Percentiles rank a stretch among this genome's conserved stretches.
phyloP scores from a whole-genome alignment of 345 rosid species.

The Rubroshorea leprosula region DNA sequence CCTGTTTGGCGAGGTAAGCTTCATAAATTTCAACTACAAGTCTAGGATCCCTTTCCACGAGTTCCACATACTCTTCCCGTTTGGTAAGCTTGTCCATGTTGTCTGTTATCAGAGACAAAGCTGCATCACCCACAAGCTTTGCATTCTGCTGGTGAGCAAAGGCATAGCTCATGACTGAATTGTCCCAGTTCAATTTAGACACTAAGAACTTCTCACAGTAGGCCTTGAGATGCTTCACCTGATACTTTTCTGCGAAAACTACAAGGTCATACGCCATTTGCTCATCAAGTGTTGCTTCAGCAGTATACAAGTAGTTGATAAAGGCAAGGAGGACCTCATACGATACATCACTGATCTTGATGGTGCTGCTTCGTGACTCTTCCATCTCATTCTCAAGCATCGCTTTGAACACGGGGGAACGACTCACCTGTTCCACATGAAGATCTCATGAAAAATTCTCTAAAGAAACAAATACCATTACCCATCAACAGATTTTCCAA shows the following conservation, averaged over 20 bases:
- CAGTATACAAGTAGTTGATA: constrained; percentile 65
- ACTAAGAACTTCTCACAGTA: constrained; percentile 70
- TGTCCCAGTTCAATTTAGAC: constrained; percentile 72
- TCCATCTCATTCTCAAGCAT: constrained; percentile 89
- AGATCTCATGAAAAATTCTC: not conserved
- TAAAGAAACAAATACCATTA: not conserved
- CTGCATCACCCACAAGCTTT: constrained; percentile 52
- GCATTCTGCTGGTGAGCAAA: constrained; percentile 88
- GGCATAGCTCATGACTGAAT: constrained; percentile 62
- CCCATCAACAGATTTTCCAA: not conserved
- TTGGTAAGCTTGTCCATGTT: constrained; percentile 77
- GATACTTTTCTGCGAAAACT: constrained; percentile 75
- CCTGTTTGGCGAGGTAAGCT: constrained; percentile 62
- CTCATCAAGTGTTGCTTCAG: constrained; percentile 75
- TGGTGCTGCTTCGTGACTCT: constrained; percentile 76
- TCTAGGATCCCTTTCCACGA: constrained; percentile 68
- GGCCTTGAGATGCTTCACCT: constrained; percentile 72
- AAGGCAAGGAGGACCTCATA: constrained; percentile 63
- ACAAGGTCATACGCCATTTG: constrained; percentile 75
- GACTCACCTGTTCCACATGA: constrained; percentile 42
- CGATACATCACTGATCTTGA: constrained; percentile 64
- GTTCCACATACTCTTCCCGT: constrained; percentile 62
- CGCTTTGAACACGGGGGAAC: constrained; percentile 82
- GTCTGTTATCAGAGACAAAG: constrained; percentile 56
- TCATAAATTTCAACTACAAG: constrained; percentile 76